Conservation (phyloP, 345 rosid genomes). For the Populus simonii region DNA sequence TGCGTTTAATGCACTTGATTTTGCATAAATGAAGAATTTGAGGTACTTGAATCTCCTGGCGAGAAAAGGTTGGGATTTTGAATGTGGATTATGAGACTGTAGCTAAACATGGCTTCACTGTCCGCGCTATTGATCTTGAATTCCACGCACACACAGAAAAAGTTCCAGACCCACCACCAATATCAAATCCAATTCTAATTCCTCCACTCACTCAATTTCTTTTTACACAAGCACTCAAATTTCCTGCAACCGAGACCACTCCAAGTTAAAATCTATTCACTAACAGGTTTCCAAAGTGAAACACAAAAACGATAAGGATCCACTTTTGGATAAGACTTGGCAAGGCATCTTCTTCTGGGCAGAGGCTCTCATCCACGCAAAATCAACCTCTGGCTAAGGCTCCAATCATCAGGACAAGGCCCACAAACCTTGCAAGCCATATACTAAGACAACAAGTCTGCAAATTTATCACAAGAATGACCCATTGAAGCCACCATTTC, state of each 20-base stretch:
- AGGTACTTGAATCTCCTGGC: no score
- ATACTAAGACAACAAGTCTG: constrained; percentile 76
- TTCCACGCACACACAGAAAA: constrained; percentile 40
- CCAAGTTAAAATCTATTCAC: constrained; percentile 80
- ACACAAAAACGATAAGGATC: constrained; percentile 50
- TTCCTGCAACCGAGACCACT: constrained; percentile 85
- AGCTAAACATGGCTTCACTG: no score
- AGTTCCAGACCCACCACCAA: constrained; percentile 85
- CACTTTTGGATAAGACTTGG: constrained; percentile 57
- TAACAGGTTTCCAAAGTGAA: constrained; percentile 76
- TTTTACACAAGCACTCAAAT: constrained; percentile 69
- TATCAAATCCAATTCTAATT: constrained; percentile 73
- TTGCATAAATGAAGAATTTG: background rate
- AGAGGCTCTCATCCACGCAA: constrained; percentile 80
- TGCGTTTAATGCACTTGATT: background rate
- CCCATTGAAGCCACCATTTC: constrained; percentile 95
- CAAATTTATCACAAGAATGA: constrained; percentile 75
- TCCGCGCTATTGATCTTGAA: no score
- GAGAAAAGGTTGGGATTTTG: no score
- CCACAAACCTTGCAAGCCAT: constrained; percentile 71
- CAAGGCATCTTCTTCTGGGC: constrained; percentile 82
- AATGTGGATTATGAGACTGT: no score
- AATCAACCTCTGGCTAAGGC: constrained; percentile 64
- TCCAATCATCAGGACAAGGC: constrained; percentile 79
- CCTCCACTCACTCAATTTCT: constrained; percentile 67